Evolutionary conservation across 2,329 filamentous ascomycete species (phyloP).

Genomic region (Trichoderma polysporum): DNA sequence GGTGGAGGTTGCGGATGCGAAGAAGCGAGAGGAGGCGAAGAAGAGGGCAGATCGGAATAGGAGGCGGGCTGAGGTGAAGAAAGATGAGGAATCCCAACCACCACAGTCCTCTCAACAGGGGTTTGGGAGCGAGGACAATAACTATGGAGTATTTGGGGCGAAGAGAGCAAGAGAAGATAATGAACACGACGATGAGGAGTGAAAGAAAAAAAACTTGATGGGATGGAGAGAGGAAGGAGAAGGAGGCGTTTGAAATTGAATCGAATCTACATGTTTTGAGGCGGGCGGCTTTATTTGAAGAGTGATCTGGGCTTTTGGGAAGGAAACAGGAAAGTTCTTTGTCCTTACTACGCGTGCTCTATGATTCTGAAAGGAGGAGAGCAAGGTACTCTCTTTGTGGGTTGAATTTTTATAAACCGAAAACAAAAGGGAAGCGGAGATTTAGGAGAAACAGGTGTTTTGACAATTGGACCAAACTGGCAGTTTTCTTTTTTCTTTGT

Average conservation of each 20-base stretch:
- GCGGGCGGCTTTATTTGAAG: neutral
- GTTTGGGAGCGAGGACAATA: too few relatives aligned
- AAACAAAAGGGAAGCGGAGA: neutral
- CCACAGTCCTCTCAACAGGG: neutral
- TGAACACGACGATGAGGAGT: neutral
- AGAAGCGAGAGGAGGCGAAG: constrained; percentile 28
- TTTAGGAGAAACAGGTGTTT: neutral
- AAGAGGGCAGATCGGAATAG: constrained; percentile 23
- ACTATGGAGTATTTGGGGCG: neutral
- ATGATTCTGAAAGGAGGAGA: neutral
- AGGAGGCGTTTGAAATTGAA: neutral
- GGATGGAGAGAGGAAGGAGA: neutral
- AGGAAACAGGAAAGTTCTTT: neutral
- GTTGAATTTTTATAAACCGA: neutral
- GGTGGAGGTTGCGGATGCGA: constrained; percentile 19
- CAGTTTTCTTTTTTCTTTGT: neutral
- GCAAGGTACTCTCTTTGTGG: neutral
- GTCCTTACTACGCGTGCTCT: neutral
- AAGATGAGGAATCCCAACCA: neutral
- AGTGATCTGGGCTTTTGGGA: neutral
- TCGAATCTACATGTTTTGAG: neutral
- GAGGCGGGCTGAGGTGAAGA: constrained; percentile 7
- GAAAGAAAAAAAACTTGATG: neutral
- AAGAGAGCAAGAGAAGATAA: neutral
- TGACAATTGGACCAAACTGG: neutral